Evolutionary conservation across 768 basidiomycete species (phyloP).

Genomic region (Mycena chlorophos): DNA sequence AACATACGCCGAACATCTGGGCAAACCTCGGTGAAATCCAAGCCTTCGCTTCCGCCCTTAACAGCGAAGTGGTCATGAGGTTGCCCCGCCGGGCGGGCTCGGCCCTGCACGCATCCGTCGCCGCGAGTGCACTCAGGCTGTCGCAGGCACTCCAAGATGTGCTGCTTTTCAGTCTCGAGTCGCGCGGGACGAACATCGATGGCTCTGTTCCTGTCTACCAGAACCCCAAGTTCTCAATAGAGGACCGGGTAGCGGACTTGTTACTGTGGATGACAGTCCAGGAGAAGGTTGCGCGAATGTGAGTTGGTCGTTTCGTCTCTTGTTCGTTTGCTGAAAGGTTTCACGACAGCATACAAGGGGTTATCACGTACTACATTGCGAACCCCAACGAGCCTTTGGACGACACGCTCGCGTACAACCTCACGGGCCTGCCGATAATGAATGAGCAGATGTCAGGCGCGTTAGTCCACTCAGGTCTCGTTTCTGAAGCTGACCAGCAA

Average conservation of each 20-base stretch:
- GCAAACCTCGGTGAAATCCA: too few species aligned
- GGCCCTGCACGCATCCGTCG: too few species aligned
- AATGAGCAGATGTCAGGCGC: constrained; percentile 35
- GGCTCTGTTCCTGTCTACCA: constrained; percentile 60
- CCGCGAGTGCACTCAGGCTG: background rate
- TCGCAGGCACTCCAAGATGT: constrained; percentile 21
- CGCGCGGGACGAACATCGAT: constrained; percentile 54
- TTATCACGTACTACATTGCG: constrained; percentile 62
- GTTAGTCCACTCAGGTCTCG: background rate
- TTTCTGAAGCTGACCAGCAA: background rate
- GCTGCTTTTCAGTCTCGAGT: constrained; percentile 42
- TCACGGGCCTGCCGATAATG: constrained; percentile 53
- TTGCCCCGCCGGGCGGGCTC: too few species aligned
- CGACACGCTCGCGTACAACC: constrained; percentile 56
- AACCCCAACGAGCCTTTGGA: constrained; percentile 58
- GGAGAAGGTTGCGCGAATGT: constrained; percentile 70
- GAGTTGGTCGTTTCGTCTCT: constrained; percentile 28
- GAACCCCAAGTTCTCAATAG: constrained; percentile 56
- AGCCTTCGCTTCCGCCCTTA: too few species aligned
- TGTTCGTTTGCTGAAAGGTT: background rate
- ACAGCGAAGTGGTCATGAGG: too few species aligned
- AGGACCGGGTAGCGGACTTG: constrained; percentile 59
- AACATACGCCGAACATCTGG: too few species aligned
- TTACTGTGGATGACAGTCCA: constrained; percentile 66
- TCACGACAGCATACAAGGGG: constrained; percentile 59